phyloP scores from a whole-genome alignment of 345 rosid genomes.

The Dimocarpus longan region DNA sequence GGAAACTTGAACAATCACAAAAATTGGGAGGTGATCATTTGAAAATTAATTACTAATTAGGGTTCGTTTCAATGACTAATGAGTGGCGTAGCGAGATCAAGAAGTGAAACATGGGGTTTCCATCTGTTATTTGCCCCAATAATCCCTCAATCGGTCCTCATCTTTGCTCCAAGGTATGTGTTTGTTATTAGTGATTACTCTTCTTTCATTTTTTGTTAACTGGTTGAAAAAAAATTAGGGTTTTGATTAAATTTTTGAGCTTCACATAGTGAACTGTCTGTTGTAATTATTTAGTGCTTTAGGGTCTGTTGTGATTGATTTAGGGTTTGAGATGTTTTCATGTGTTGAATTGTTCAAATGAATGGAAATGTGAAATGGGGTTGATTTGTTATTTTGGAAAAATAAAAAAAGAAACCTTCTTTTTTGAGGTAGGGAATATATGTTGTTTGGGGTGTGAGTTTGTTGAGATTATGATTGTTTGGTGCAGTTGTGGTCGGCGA shows the following conservation, averaged over 20 bases:
- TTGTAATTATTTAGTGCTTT: background rate
- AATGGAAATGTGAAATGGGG: background rate
- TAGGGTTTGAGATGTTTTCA: background rate
- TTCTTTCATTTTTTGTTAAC: background rate
- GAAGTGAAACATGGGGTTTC: conserved; percentile 50
- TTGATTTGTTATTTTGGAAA: background rate
- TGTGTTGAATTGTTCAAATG: background rate
- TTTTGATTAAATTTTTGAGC: background rate
- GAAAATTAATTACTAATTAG: background rate
- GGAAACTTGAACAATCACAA: background rate
- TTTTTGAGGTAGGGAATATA: background rate
- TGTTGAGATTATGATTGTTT: conserved; percentile 16
- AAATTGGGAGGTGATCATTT: background rate
- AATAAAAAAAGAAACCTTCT: too few relatives aligned
- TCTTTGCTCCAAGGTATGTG: conserved; percentile 38
- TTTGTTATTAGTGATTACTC: background rate
- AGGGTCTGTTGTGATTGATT: conserved; percentile 4
- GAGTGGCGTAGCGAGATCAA: conserved; percentile 23
- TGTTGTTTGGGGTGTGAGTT: background rate
- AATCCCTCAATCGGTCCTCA: conserved; percentile 35
- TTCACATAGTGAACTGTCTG: background rate
- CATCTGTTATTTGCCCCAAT: conserved; percentile 45
- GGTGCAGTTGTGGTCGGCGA: conserved; percentile 43
- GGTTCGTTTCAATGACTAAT: conserved; percentile 5
- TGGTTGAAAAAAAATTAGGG: background rate